phyloP scores from a whole-genome alignment of 1,139 yeast species.

The Kazachstania sp. region DNA sequence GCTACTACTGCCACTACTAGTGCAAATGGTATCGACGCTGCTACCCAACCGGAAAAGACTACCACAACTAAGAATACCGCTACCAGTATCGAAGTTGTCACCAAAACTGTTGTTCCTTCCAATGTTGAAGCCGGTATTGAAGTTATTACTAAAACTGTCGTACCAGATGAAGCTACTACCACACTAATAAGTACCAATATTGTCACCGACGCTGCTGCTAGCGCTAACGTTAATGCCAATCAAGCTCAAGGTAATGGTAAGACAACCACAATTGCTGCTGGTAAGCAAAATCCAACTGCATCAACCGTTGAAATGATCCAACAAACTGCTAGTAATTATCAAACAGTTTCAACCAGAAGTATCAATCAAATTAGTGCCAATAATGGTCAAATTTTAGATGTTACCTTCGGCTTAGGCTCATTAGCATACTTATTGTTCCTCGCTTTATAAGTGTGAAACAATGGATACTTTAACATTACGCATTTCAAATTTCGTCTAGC shows the following conservation, averaged over 20 bases:
- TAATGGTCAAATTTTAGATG: neutral
- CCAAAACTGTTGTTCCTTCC: neutral
- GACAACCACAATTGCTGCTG: neutral
- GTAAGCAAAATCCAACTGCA: neutral
- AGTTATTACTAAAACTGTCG: neutral
- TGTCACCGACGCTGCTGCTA: neutral
- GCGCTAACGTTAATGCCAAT: neutral
- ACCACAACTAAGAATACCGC: neutral
- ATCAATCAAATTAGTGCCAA: neutral
- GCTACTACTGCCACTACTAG: neutral
- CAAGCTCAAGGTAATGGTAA: neutral
- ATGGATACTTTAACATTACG: neutral
- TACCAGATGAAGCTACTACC: constrained; percentile 1
- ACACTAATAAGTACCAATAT: neutral
- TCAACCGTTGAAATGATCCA: neutral
- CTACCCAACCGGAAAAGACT: neutral
- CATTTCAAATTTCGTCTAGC: neutral
- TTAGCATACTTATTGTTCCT: neutral
- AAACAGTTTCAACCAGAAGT: neutral
- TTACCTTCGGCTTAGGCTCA: neutral
- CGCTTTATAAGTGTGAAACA: neutral
- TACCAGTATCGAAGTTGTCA: neutral
- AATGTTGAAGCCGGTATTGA: neutral
- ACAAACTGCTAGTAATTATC: neutral
- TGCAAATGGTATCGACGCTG: neutral